Percentiles rank a stretch among this genome's conserved stretches.
phyloP scores from a whole-genome alignment of 305 asterid species.

The Withania somnifera region DNA sequence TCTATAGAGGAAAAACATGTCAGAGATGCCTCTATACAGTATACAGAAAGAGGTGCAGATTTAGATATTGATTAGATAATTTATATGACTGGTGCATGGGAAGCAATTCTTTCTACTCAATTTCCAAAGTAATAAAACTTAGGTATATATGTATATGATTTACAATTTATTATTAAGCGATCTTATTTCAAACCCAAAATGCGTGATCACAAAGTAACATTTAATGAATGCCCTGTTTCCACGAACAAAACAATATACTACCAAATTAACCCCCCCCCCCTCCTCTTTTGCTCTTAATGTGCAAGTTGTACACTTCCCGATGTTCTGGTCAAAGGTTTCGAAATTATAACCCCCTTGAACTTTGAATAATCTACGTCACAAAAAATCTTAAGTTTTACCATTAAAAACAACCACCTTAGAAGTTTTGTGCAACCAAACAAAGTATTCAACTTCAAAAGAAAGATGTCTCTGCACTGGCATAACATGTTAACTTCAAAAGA shows the following conservation, averaged over 20 bases:
- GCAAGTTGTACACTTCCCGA: background rate
- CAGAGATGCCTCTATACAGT: conserved; percentile 1
- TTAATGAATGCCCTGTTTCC: background rate
- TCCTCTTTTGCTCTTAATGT: background rate
- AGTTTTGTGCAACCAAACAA: background rate
- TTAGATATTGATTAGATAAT: background rate
- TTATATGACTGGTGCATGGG: background rate
- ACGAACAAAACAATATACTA: background rate
- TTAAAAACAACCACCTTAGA: background rate
- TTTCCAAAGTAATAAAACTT: background rate
- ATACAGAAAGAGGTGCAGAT: background rate
- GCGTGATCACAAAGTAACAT: background rate
- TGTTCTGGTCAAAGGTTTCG: background rate
- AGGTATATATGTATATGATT: background rate
- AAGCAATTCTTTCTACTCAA: background rate
- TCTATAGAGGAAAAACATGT: conserved; percentile 30
- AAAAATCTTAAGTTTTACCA: background rate
- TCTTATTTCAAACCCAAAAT: background rate
- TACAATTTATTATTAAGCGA: background rate
- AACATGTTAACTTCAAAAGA: conserved; percentile 33
- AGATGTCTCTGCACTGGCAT: background rate
- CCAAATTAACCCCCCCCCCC: background rate
- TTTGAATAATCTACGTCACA: background rate
- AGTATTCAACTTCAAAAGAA: background rate
- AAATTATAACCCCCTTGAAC: conserved; percentile 1